These are phyloP conservation scores for Fusarium cyanostomum DNA, from an alignment of 2,329 filamentous ascomycete genomes.

Conservation along the genomic window DNA sequence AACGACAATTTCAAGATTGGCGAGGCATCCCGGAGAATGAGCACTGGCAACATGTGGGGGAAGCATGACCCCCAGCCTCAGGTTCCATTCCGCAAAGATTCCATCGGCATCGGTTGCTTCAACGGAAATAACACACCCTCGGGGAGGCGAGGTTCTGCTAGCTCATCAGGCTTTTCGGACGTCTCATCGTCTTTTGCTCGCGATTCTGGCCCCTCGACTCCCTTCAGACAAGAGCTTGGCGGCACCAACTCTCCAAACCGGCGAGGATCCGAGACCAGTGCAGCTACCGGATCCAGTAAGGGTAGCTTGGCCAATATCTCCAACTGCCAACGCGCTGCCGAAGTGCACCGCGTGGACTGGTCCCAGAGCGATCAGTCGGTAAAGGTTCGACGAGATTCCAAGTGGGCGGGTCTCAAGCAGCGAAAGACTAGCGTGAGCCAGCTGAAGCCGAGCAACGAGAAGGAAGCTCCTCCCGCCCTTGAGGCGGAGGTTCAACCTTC, in stretches of 20 bases:
- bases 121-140: conserved; percentile 6
- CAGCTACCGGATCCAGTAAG: conserved; percentile 25
- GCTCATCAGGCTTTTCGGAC: conserved; percentile 34
- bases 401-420: conserved; percentile 57
- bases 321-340: conserved; percentile 32
- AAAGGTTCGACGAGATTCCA: conserved; percentile 55
- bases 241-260: conserved; percentile 21
- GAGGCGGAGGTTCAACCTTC: conserved; percentile 10
- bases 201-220: conserved; percentile 27
- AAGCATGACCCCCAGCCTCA: conserved; percentile 15
- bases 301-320: conserved; percentile 25
- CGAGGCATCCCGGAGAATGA: conserved; percentile 48
- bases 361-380: conserved; percentile 63
- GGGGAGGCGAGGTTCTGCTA: conserved; percentile 25
- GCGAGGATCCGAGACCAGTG: conserved; percentile 30
- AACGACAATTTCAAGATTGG: conserved; percentile 11
- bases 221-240: conserved; percentile 33
- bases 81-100: conserved; percentile 21
- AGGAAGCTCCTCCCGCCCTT: conserved; percentile 12
- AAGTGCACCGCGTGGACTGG: conserved; percentile 64
- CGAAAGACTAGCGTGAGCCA: conserved; percentile 51
- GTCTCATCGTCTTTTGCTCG: conserved; percentile 25
- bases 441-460: conserved; percentile 36
- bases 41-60: conserved; percentile 49
- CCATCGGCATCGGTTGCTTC: conserved; percentile 13